phyloP scores from a whole-genome alignment of 345 rosid species.

The Cardamine resedifolia region DNA sequence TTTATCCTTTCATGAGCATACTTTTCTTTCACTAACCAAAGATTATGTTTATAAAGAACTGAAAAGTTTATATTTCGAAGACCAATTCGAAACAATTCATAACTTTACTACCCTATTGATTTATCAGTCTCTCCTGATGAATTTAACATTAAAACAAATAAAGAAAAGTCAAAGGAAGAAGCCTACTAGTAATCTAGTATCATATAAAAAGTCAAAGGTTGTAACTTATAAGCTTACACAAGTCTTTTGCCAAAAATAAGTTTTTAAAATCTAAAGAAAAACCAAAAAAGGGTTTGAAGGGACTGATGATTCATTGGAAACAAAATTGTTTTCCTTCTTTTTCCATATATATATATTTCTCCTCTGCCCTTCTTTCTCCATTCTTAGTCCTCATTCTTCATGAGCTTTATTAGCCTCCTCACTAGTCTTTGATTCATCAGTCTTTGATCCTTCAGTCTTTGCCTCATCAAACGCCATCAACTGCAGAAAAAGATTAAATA shows the following conservation, averaged over 20 bases:
- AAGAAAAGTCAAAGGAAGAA: not conserved
- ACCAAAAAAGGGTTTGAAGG: conserved; percentile 17
- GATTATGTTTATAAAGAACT: not conserved
- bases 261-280: conserved; percentile 10
- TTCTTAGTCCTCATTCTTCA: conserved; percentile 50
- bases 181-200: not conserved
- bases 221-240: conserved; percentile 35
- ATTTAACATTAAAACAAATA: not conserved
- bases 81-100: not conserved
- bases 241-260: conserved; percentile 29
- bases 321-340: conserved; percentile 36
- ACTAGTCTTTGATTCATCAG: conserved; percentile 62
- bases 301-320: conserved; percentile 33
- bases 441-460: conserved; percentile 57
- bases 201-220: not conserved
- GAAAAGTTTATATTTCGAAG: not conserved
- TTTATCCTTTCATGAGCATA: too few species aligned
- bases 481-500: conserved; percentile 43
- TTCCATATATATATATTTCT: conserved; percentile 25
- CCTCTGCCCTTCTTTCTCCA: conserved; percentile 25
- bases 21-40: too few species aligned
- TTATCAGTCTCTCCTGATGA: not conserved
- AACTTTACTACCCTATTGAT: not conserved
- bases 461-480: conserved; percentile 91
- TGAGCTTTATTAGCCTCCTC: conserved; percentile 38